A percentile compares a stretch with the other conserved stretches of the same genome.
Conservation (phyloP, 345 rosid genomes). For the Limnanthes douglasii region DNA sequence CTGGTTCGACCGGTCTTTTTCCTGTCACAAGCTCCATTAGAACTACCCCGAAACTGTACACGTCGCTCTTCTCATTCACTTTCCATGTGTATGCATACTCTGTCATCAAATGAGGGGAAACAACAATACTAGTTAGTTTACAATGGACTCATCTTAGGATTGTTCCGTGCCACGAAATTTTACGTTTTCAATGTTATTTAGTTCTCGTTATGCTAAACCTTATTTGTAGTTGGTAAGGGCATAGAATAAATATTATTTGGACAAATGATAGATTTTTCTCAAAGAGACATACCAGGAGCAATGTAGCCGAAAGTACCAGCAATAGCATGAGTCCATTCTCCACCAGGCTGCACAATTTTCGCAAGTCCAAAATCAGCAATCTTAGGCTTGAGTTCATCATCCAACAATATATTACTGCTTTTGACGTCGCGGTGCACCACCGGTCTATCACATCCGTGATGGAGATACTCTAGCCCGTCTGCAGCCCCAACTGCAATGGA, state of each 20-base stretch:
- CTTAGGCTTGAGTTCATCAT: conserved; percentile 66
- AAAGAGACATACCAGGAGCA: conserved; percentile 55
- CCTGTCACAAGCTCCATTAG: conserved; percentile 77
- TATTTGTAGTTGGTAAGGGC: not conserved
- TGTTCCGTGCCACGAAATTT: not conserved
- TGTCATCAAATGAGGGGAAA: conserved; percentile 11
- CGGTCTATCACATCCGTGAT: conserved; percentile 59
- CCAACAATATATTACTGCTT: conserved; percentile 76
- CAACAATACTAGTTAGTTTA: not conserved
- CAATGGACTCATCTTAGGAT: not conserved
- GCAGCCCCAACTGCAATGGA: conserved; percentile 70
- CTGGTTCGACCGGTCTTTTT: conserved; percentile 47
- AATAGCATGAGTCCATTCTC: conserved; percentile 33
- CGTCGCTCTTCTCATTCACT: conserved; percentile 64
- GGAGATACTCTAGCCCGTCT: conserved; percentile 71
- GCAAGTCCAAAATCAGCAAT: conserved; percentile 92
- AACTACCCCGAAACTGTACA: conserved; percentile 84
- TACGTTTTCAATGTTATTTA: conserved; percentile 3
- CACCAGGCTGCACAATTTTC: conserved; percentile 42
- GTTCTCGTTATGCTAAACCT: not conserved
- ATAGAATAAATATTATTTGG: not conserved
- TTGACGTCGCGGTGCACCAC: conserved; percentile 81
- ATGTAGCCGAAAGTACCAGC: conserved; percentile 85
- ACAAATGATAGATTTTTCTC: not conserved
- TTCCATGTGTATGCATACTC: conserved; percentile 54